Evolutionary conservation across 805 yeast species (phyloP).

Genomic region (baker's yeast (Saccharomyces cerevisiae)): DNA sequence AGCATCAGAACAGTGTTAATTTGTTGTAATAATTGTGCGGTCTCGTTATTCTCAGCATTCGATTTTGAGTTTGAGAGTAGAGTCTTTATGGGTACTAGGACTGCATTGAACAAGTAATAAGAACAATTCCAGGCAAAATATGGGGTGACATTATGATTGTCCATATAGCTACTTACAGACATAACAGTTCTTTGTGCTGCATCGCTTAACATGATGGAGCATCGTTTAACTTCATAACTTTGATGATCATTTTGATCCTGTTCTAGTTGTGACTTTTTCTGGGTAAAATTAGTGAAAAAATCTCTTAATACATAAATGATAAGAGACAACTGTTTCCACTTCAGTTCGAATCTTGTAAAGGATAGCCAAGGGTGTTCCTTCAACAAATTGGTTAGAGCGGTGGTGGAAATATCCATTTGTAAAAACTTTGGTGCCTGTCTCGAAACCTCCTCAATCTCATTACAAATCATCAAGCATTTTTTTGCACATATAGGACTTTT

Average conservation of each 20-base stretch:
- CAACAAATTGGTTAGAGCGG: slow-evolving; percentile 30
- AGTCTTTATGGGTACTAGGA: slow-evolving; percentile 46
- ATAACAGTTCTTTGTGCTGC: slow-evolving; percentile 46
- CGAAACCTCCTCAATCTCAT: slow-evolving; percentile 35
- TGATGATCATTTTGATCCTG: slow-evolving; percentile 32
- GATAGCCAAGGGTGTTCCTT: slow-evolving; percentile 51
- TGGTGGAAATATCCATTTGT: slow-evolving; percentile 33
- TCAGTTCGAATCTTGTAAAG: slow-evolving; percentile 43
- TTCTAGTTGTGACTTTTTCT: slow-evolving; percentile 31
- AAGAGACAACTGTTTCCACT: slow-evolving; percentile 52
- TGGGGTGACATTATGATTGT: slow-evolving; percentile 34
- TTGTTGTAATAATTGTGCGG: slow-evolving; percentile 1
- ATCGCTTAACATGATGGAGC: slow-evolving; percentile 39
- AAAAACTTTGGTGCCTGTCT: slow-evolving; percentile 40
- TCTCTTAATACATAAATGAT: slow-evolving; percentile 49
- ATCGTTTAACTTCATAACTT: slow-evolving; percentile 30
- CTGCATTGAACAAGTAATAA: slow-evolving; percentile 56
- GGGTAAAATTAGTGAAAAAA: slow-evolving; percentile 41
- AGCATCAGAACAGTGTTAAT: slow-evolving; percentile 2
- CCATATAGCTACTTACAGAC: slow-evolving; percentile 38
- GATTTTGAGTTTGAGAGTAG: slow-evolving; percentile 28
- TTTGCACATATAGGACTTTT: slow-evolving; percentile 32
- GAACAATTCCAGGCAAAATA: slow-evolving; percentile 57
- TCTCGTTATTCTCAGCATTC: slow-evolving; percentile 30
- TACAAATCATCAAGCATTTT: slow-evolving; percentile 39